A percentile compares a stretch with the other conserved stretches of the same genome.
These are phyloP conservation scores for Dendryphion nanum DNA, from an alignment of 2,329 filamentous ascomycete genomes.

Conservation along the genomic window DNA sequence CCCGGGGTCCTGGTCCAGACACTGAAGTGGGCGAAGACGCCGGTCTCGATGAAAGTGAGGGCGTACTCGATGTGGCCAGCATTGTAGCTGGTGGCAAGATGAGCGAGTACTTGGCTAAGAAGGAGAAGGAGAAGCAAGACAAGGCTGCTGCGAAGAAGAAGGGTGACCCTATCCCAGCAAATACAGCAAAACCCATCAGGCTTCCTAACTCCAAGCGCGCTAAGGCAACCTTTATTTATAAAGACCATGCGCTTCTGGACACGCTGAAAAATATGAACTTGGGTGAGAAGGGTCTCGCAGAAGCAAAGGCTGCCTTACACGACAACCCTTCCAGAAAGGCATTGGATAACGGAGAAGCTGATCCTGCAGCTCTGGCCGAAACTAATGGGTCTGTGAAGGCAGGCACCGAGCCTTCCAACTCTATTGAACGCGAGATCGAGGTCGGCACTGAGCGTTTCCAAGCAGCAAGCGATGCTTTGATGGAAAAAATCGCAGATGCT, in stretches of 20 bases:
- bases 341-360: conserved; percentile 30
- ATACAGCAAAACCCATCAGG: conserved; percentile 57
- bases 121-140: conserved; percentile 75
- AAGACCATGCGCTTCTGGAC: conserved; percentile 61
- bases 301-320: conserved; percentile 53
- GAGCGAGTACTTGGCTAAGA: conserved; percentile 77
- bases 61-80: conserved; percentile 78
- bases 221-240: conserved; percentile 70
- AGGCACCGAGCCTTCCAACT: conserved; percentile 12
- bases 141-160: conserved; percentile 61
- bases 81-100: conserved; percentile 82
- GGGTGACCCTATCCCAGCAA: conserved; percentile 55
- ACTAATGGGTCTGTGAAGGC: conserved; percentile 24
- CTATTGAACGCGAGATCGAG: conserved; percentile 63
- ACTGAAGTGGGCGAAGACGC: conserved; percentile 55
- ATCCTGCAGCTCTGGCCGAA: conserved; percentile 22
- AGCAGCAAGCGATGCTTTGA: conserved; percentile 62
- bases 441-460: conserved; percentile 74
- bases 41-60: conserved; percentile 60
- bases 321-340: conserved; percentile 44
- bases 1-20: conserved; percentile 54
- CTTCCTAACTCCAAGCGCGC: conserved; percentile 72
- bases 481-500: conserved; percentile 80
- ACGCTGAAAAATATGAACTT: conserved; percentile 53
- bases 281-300: conserved; percentile 46